Percentiles rank a stretch among this genome's conserved stretches.
These are phyloP conservation scores for Geotrichum australiense DNA, from an alignment of 1,139 yeast genomes.

Conservation along the genomic window DNA sequence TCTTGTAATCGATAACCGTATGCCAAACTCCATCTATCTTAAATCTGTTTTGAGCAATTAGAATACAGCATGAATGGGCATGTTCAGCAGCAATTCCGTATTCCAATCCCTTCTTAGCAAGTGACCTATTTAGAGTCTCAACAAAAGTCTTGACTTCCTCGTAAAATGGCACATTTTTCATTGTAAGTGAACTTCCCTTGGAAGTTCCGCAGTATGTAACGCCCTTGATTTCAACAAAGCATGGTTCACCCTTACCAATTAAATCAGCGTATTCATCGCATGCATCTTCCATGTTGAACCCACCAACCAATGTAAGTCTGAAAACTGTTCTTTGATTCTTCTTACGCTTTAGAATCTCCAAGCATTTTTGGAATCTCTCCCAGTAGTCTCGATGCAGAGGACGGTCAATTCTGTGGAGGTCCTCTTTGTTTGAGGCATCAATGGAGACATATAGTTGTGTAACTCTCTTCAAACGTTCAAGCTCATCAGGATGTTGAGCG, in stretches of 20 bases:
- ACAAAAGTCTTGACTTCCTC: constrained; percentile 84
- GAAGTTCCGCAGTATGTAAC: constrained; percentile 88
- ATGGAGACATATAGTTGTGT: constrained; percentile 89
- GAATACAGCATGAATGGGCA: constrained; percentile 89
- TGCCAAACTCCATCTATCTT: constrained; percentile 69
- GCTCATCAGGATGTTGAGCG: constrained; percentile 89
- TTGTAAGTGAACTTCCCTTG: constrained; percentile 82
- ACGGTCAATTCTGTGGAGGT: constrained; percentile 76
- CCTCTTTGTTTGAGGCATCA: constrained; percentile 81
- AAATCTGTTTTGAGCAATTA: constrained; percentile 72
- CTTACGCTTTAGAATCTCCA: constrained; percentile 74
- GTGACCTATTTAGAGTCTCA: constrained; percentile 49
- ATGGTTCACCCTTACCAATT: constrained; percentile 74
- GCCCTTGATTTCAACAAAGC: constrained; percentile 88
- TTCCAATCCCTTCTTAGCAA: constrained; percentile 54
- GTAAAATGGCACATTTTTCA: constrained; percentile 93
- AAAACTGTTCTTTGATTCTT: constrained; percentile 84
- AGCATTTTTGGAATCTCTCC: constrained; percentile 77
- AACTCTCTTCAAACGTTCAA: constrained; percentile 61
- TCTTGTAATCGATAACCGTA: constrained; percentile 80
- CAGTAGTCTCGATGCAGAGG: constrained; percentile 88
- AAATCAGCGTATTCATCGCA: constrained; percentile 76
- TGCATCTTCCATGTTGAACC: constrained; percentile 75
- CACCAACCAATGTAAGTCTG: constrained; percentile 84
- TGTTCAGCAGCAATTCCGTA: constrained; percentile 92